Evolutionary conservation across 495 filamentous ascomycete genomes (phyloP).

Genomic region (Durotheca rogersii): DNA sequence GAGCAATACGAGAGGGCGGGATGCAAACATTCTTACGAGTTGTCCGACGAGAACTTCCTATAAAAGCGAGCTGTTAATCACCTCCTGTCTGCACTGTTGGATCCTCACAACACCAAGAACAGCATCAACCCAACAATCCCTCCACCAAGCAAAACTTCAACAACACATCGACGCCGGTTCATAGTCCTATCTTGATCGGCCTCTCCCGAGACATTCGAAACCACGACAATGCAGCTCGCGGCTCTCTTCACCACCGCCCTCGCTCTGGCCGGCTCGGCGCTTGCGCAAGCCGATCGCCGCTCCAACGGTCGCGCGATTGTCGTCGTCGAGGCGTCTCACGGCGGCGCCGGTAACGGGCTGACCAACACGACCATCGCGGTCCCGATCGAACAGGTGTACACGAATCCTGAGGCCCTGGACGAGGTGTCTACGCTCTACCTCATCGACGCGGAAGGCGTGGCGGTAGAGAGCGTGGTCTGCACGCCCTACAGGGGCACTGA

Average conservation of each 20-base stretch:
- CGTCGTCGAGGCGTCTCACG: slow-evolving; percentile 20
- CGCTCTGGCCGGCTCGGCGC: slow-evolving; percentile 15
- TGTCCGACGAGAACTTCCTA: slow-evolving; percentile 1
- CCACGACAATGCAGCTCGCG: slow-evolving; percentile 26
- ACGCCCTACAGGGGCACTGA: slow-evolving; percentile 1
- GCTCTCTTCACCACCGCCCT: slow-evolving; percentile 15
- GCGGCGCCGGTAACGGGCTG: slow-evolving; percentile 15
- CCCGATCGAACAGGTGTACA: background rate
- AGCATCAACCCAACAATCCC: slow-evolving; percentile 10
- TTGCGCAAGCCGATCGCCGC: slow-evolving; percentile 1
- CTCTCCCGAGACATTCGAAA: background rate
- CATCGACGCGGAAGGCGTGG: background rate
- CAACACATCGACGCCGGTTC: slow-evolving; percentile 1
- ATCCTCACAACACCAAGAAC: background rate
- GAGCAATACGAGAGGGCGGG: background rate
- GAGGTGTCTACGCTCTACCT: slow-evolving; percentile 27
- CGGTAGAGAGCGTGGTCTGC: slow-evolving; percentile 12
- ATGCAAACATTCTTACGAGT: background rate
- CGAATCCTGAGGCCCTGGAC: background rate
- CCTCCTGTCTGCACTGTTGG: slow-evolving; percentile 6
- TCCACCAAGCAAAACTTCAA: slow-evolving; percentile 8
- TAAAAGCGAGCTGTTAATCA: slow-evolving; percentile 12
- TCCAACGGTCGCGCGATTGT: background rate
- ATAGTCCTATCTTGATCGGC: slow-evolving; percentile 11
- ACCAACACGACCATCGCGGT: slow-evolving; percentile 15